These are phyloP conservation scores for Boletus insuetus DNA, from an alignment of 768 basidiomycete species.

Conservation along the genomic window DNA sequence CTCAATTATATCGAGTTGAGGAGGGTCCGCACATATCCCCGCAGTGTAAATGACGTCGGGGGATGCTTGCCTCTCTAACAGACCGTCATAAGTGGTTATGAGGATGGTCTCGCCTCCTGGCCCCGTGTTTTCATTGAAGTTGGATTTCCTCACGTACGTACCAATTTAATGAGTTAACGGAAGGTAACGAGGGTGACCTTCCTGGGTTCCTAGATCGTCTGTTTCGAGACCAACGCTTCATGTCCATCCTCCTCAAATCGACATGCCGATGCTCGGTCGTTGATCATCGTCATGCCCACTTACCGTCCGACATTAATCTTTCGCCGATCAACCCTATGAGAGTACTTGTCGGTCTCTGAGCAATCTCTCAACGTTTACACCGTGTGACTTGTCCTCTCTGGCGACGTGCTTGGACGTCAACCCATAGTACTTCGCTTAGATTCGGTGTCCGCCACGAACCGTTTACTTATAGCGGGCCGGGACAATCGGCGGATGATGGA, in stretches of 20 bases:
- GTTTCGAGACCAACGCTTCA: too few species aligned
- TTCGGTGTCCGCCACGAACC: constrained; percentile 11
- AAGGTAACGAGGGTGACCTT: too few species aligned
- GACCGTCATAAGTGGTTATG: too few species aligned
- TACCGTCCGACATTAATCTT: neutral
- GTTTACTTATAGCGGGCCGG: constrained; percentile 13
- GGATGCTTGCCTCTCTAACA: too few species aligned
- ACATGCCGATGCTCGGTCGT: neutral
- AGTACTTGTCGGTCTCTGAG: neutral
- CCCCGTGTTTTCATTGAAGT: too few species aligned
- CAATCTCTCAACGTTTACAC: neutral
- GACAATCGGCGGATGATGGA: neutral
- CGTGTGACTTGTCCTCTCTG: constrained; percentile 14
- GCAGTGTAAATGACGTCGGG: too few species aligned
- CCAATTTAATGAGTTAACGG: too few species aligned
- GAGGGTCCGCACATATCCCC: too few species aligned
- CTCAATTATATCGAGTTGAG: too few species aligned
- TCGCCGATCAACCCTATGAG: neutral
- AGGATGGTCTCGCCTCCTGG: too few species aligned
- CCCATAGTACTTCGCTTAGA: neutral
- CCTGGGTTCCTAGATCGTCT: too few species aligned
- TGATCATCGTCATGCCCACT: neutral
- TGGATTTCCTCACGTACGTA: too few species aligned
- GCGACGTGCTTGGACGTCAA: neutral
- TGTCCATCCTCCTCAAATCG: neutral